Conservation (phyloP, 441 rosid species). For the Daphne laureola region DNA sequence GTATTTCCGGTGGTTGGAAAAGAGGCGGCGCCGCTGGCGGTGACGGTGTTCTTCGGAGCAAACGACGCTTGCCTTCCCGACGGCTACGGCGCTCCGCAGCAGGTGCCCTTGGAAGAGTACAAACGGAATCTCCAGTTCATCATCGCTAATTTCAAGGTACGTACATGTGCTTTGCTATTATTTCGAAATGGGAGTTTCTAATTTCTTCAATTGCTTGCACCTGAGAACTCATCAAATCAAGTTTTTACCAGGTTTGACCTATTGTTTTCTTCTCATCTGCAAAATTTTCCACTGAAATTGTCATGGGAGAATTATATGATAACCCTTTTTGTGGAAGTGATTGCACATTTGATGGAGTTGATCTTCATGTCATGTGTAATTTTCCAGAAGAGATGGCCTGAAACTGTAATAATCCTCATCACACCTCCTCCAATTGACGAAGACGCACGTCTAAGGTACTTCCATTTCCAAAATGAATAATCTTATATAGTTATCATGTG, state of each 20-base stretch:
- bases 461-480: not conserved
- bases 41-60: conserved; percentile 51
- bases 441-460: conserved; percentile 64
- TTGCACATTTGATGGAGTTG: not conserved
- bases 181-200: not conserved
- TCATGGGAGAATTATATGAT: not conserved
- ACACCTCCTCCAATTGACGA: conserved; percentile 89
- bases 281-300: not conserved
- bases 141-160: conserved; percentile 47
- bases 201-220: not conserved
- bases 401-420: conserved; percentile 43
- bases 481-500: not conserved
- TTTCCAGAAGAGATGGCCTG: conserved; percentile 58
- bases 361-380: not conserved
- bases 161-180: not conserved
- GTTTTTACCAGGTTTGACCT: not conserved
- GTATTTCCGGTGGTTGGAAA: conserved; percentile 25
- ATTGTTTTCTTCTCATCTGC: not conserved
- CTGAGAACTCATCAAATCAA: not conserved
- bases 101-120: conserved; percentile 44
- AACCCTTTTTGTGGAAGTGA: not conserved
- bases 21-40: conserved; percentile 28
- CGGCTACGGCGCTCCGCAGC: conserved; percentile 44
- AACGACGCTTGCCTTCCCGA: conserved; percentile 53
- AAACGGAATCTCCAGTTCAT: conserved; percentile 44